phyloP scores from a whole-genome alignment of 1,284 basidiomycete species.

The Fereydounia khargensis region DNA sequence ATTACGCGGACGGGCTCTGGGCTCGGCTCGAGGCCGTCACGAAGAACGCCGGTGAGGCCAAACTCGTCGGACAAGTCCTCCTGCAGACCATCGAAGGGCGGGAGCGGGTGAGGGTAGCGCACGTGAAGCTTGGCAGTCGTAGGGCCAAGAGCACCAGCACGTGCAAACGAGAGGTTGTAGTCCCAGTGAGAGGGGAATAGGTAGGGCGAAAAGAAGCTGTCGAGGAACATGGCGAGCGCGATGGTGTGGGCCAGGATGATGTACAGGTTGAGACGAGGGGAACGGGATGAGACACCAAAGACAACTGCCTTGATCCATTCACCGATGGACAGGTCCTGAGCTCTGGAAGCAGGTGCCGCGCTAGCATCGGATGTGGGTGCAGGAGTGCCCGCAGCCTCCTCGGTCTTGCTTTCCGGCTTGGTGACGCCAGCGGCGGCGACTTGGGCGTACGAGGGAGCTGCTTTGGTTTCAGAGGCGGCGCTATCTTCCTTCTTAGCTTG shows the following conservation, averaged over 20 bases:
- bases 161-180: slow-evolving; percentile 48
- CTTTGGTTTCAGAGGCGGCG: neutral
- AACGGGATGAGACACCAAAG: slow-evolving; percentile 39
- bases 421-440: slow-evolving; percentile 2
- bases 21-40: slow-evolving; percentile 16
- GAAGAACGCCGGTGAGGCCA: slow-evolving; percentile 6
- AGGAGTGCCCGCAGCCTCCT: neutral
- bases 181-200: slow-evolving; percentile 54
- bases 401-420: slow-evolving; percentile 7
- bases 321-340: slow-evolving; percentile 5
- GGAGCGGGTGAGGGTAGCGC: slow-evolving; percentile 49
- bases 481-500: slow-evolving; percentile 3
- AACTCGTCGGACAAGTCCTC: slow-evolving; percentile 24
- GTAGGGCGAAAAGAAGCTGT: slow-evolving; percentile 50
- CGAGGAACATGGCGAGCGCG: slow-evolving; percentile 44
- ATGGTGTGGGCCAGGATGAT: slow-evolving; percentile 39
- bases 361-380: neutral
- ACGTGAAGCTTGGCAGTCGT: slow-evolving; percentile 47
- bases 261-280: slow-evolving; percentile 35
- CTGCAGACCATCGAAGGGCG: slow-evolving; percentile 36
- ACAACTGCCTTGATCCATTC: slow-evolving; percentile 27
- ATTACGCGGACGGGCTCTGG: slow-evolving; percentile 43
- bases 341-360: slow-evolving; percentile 1
- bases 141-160: slow-evolving; percentile 46
- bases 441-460: slow-evolving; percentile 15